A percentile compares a stretch with the other conserved stretches of the same genome.
Conservation (phyloP, 805 yeast genomes). For the Metschnikowia continentalis region DNA sequence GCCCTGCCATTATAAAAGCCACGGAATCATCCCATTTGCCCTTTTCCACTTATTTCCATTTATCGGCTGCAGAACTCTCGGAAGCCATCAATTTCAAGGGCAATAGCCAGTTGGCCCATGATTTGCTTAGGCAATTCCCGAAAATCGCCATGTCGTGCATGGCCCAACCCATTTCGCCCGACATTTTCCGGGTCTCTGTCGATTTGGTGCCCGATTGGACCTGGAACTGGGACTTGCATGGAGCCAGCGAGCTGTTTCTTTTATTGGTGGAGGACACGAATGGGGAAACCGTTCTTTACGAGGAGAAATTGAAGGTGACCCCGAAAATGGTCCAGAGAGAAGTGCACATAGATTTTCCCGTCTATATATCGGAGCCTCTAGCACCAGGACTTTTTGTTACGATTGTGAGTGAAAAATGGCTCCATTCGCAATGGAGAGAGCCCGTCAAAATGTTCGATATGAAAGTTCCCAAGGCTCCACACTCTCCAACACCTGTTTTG, state of each 20-base stretch:
- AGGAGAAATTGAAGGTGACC: conserved; percentile 51
- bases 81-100: conserved; percentile 73
- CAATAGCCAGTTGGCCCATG: conserved; percentile 55
- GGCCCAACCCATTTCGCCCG: conserved; percentile 74
- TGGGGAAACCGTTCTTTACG: conserved; percentile 67
- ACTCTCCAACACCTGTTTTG: conserved; percentile 57
- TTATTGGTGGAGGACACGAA: conserved; percentile 78
- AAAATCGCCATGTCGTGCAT: conserved; percentile 52
- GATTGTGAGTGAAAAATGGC: conserved; percentile 78
- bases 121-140: conserved; percentile 71
- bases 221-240: conserved; percentile 70
- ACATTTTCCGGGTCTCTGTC: conserved; percentile 60
- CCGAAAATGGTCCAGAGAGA: conserved; percentile 48
- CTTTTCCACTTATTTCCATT: conserved; percentile 69
- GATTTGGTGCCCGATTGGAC: conserved; percentile 69
- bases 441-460: conserved; percentile 56
- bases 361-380: conserved; percentile 38
- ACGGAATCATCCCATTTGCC: conserved; percentile 81
- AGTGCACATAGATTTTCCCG: conserved; percentile 59
- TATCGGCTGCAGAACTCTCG: conserved; percentile 75
- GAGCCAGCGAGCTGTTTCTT: conserved; percentile 59
- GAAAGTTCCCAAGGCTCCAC: conserved; percentile 58
- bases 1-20: conserved; percentile 62
- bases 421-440: conserved; percentile 61
- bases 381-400: conserved; percentile 72